These are phyloP conservation scores for Loxodes magnus DNA, from an alignment of 73 alveolate species.

Conservation along the genomic window DNA sequence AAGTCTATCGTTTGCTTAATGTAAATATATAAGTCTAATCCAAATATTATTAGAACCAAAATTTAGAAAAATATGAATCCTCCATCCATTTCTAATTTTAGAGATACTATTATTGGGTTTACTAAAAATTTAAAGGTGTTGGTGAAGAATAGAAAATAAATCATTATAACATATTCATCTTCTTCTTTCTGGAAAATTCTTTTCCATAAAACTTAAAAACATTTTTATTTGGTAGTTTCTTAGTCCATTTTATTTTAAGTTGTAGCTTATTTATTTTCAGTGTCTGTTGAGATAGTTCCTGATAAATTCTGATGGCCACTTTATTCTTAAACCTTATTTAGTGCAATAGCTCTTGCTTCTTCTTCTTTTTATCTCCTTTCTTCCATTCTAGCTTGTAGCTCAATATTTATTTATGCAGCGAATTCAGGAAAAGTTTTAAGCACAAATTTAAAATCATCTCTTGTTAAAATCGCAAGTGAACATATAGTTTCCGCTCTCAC, in stretches of 20 bases:
- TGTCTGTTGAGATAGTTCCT: background rate
- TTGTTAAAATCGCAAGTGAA: constrained; percentile 30
- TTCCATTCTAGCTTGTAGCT: background rate
- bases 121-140: too few species aligned
- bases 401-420: constrained; percentile 7
- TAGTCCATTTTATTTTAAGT: background rate
- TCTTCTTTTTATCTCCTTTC: constrained; percentile 10
- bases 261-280: background rate
- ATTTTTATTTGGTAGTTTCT: background rate
- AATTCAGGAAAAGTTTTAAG: constrained; percentile 36
- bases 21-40: too few species aligned
- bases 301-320: background rate
- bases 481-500: constrained; percentile 22
- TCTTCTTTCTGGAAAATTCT: too few species aligned
- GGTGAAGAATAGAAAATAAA: too few species aligned
- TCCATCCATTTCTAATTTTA: too few species aligned
- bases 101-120: too few species aligned
- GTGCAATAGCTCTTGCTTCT: constrained; percentile 1
- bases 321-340: background rate
- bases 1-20: too few species aligned
- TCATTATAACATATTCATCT: too few species aligned
- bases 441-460: constrained; percentile 24
- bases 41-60: too few species aligned
- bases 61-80: too few species aligned
- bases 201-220: too few species aligned